phyloP scores from a whole-genome alignment of 2,329 filamentous ascomycete species.

The Lachnellula cervina region DNA sequence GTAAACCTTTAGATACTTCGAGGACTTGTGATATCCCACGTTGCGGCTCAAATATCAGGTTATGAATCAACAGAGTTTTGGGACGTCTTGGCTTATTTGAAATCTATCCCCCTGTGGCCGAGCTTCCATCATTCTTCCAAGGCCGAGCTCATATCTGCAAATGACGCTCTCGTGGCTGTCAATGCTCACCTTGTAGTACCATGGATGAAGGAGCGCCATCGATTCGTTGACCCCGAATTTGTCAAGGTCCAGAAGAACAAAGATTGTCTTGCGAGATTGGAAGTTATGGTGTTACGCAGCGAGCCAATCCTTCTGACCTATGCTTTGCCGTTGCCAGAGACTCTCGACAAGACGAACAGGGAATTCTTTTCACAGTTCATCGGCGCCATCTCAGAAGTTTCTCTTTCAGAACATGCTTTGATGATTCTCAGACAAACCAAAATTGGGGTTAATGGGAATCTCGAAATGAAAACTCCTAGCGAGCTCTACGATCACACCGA shows the following conservation, averaged over 20 bases:
- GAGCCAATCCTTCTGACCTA: constrained; percentile 12
- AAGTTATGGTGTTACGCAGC: constrained; percentile 7
- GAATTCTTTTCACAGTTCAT: no score
- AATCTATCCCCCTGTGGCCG: constrained; percentile 20
- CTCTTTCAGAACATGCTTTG: no score
- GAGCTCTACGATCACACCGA: no score
- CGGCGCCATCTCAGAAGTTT: no score
- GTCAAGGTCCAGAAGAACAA: background rate
- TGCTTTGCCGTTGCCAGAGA: constrained; percentile 1
- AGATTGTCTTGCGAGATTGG: constrained; percentile 3
- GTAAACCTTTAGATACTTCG: constrained; percentile 9
- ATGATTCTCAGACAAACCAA: no score
- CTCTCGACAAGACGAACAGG: no score
- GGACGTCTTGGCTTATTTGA: constrained; percentile 3
- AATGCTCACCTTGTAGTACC: constrained; percentile 19
- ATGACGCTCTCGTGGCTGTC: constrained; percentile 11
- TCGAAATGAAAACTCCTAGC: no score
- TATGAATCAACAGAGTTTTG: background rate
- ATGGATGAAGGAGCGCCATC: constrained; percentile 16
- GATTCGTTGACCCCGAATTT: constrained; percentile 17
- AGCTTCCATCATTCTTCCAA: background rate
- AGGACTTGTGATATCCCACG: constrained; percentile 8
- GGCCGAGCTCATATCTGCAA: constrained; percentile 7
- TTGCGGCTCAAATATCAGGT: background rate
- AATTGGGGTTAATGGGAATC: no score